These are phyloP conservation scores for Botrytis galanthina DNA, from an alignment of 2,329 filamentous ascomycete genomes.

Conservation along the genomic window DNA sequence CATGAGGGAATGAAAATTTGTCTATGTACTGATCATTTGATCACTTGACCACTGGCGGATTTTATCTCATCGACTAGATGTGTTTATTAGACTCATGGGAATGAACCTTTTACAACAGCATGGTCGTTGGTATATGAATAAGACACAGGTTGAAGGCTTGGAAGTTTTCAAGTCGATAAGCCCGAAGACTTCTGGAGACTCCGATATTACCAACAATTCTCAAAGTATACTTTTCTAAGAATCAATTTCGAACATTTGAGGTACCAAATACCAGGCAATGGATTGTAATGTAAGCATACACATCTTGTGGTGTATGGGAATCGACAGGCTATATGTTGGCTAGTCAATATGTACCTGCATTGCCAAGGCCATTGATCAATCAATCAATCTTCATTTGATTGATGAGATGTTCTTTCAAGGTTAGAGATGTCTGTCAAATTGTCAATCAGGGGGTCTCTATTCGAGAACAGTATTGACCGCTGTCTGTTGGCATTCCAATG, in stretches of 20 bases:
- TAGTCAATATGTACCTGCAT: background rate
- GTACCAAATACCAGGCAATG: background rate
- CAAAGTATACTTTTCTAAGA: background rate
- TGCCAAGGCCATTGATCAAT: background rate
- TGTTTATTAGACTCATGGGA: background rate
- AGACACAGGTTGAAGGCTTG: background rate
- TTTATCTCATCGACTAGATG: background rate
- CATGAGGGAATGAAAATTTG: background rate
- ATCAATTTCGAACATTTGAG: background rate
- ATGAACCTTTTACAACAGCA: background rate
- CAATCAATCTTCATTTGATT: background rate
- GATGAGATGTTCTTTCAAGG: too few species aligned
- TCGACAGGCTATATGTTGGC: background rate
- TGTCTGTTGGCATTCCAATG: background rate
- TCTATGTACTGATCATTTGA: background rate
- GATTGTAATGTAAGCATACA: background rate
- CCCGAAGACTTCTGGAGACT: background rate
- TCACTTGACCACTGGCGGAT: background rate
- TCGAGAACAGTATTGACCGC: background rate
- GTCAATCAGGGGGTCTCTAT: background rate
- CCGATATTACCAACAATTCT: background rate
- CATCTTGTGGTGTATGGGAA: background rate
- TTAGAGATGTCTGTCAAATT: background rate
- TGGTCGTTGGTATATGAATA: background rate
- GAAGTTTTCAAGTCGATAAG: background rate